Percentiles rank a stretch among this genome's conserved stretches.
These are phyloP conservation scores for Hypoxylon sp. DNA, from an alignment of 2,329 filamentous ascomycete genomes.

Conservation along the genomic window DNA sequence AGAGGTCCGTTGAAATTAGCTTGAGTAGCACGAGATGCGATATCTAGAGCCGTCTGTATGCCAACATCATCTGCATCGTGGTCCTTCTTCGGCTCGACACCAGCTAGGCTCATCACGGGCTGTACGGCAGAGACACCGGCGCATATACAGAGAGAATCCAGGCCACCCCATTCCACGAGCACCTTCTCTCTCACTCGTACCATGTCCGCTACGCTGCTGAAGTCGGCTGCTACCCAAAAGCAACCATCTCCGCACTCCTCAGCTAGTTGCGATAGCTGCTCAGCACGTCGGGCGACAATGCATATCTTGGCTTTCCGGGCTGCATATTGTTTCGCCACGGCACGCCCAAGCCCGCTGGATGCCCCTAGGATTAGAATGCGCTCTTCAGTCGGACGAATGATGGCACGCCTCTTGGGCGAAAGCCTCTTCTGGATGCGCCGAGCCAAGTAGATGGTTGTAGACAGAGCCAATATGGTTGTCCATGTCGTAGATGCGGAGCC, in stretches of 20 bases:
- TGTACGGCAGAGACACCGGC: slow-evolving; percentile 48
- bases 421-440: slow-evolving; percentile 12
- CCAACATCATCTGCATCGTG: slow-evolving; percentile 37
- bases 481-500: not conserved
- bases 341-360: slow-evolving; percentile 47
- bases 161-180: slow-evolving; percentile 41
- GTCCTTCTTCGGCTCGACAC: slow-evolving; percentile 20
- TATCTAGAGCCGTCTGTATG: slow-evolving; percentile 39
- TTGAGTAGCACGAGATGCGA: slow-evolving; percentile 39
- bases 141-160: slow-evolving; percentile 46
- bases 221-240: slow-evolving; percentile 43
- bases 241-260: slow-evolving; percentile 42
- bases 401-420: slow-evolving; percentile 12
- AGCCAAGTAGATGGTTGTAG: slow-evolving; percentile 25
- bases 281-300: slow-evolving; percentile 43
- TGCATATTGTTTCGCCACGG: slow-evolving; percentile 43
- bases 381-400: slow-evolving; percentile 35
- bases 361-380: slow-evolving; percentile 48
- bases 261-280: slow-evolving; percentile 40
- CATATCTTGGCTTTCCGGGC: slow-evolving; percentile 44
- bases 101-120: slow-evolving; percentile 45
- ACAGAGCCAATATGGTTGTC: slow-evolving; percentile 14
- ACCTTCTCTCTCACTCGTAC: slow-evolving; percentile 40
- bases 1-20: slow-evolving; percentile 47
- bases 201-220: slow-evolving; percentile 43